These are phyloP conservation scores for Xylaria curta DNA, from an alignment of 495 filamentous ascomycete species.

Conservation along the genomic window DNA sequence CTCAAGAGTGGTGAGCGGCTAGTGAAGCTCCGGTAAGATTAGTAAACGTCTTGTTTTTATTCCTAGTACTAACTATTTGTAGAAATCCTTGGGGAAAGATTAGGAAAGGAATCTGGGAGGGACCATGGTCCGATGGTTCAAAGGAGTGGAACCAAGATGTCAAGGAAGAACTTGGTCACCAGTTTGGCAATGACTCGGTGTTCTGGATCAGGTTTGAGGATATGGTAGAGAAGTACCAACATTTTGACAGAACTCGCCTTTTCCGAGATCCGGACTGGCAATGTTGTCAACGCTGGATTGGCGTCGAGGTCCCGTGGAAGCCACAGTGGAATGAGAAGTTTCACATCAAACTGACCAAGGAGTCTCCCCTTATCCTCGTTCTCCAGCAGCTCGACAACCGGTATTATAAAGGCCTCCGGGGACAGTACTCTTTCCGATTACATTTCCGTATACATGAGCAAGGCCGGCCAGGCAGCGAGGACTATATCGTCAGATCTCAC, in stretches of 20 bases:
- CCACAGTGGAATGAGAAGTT: constrained; percentile 90
- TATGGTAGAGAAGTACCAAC: constrained; percentile 81
- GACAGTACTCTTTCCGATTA: constrained; percentile 82
- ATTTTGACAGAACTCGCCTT: constrained; percentile 87
- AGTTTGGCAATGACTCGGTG: constrained; percentile 87
- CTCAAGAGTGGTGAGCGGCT: constrained; percentile 55
- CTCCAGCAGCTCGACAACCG: constrained; percentile 85
- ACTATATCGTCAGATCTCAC: constrained; percentile 87
- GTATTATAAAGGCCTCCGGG: constrained; percentile 83
- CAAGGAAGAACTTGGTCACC: constrained; percentile 80
- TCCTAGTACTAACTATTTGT: constrained; percentile 20
- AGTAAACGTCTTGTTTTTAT: neutral
- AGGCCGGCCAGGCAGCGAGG: constrained; percentile 73
- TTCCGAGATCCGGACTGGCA: constrained; percentile 81
- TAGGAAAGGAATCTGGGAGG: constrained; percentile 77
- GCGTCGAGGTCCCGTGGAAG: constrained; percentile 85
- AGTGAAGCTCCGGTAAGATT: constrained; percentile 51
- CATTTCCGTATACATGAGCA: constrained; percentile 81
- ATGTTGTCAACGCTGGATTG: constrained; percentile 87
- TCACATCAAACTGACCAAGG: constrained; percentile 71
- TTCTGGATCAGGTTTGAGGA: constrained; percentile 79
- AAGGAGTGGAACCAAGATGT: constrained; percentile 93
- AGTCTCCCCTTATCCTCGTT: constrained; percentile 78
- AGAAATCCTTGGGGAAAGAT: constrained; percentile 84
- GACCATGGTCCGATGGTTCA: constrained; percentile 89